Conservation (phyloP, 768 basidiomycete species). For the Trametes villosa region DNA sequence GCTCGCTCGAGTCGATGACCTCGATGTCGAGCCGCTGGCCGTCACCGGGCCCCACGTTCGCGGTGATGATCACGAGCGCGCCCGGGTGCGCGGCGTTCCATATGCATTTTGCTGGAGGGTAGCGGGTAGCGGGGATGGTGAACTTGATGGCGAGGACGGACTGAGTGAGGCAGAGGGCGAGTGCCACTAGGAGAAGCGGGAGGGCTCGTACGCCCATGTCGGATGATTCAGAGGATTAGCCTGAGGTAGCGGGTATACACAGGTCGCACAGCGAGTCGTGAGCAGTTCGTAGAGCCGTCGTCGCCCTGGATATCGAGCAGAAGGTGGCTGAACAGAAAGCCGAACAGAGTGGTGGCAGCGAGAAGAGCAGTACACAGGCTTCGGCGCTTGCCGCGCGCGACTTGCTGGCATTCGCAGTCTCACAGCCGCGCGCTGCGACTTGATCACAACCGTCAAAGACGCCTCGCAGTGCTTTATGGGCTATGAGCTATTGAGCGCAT, state of each 20-base stretch:
- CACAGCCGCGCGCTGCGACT: too few species aligned
- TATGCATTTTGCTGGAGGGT: slow-evolving; percentile 84
- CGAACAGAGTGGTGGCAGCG: not conserved
- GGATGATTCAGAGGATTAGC: not conserved
- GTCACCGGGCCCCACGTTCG: slow-evolving; percentile 79
- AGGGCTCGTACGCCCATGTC: slow-evolving; percentile 4
- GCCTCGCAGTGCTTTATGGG: too few species aligned
- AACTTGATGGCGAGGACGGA: slow-evolving; percentile 80
- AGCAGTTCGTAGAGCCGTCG: not conserved
- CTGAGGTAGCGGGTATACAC: not conserved
- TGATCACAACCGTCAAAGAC: too few species aligned
- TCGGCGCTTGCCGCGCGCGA: not conserved
- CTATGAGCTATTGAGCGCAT: too few species aligned
- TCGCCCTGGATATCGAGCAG: slow-evolving; percentile 6
- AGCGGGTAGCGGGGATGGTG: slow-evolving; percentile 66
- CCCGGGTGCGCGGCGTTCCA: slow-evolving; percentile 92
- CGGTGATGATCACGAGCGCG: slow-evolving; percentile 93
- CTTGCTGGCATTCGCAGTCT: not conserved
- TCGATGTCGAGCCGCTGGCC: slow-evolving; percentile 91
- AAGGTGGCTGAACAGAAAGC: not conserved
- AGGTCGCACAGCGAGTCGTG: not conserved
- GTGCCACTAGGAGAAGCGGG: slow-evolving; percentile 34
- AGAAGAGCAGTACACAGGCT: not conserved
- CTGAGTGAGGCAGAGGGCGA: slow-evolving; percentile 34
- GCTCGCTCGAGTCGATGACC: slow-evolving; percentile 85